Percentiles rank a stretch among this genome's conserved stretches.
Conservation (phyloP, 306 rosid genomes). For the Quercus wislizeni region DNA sequence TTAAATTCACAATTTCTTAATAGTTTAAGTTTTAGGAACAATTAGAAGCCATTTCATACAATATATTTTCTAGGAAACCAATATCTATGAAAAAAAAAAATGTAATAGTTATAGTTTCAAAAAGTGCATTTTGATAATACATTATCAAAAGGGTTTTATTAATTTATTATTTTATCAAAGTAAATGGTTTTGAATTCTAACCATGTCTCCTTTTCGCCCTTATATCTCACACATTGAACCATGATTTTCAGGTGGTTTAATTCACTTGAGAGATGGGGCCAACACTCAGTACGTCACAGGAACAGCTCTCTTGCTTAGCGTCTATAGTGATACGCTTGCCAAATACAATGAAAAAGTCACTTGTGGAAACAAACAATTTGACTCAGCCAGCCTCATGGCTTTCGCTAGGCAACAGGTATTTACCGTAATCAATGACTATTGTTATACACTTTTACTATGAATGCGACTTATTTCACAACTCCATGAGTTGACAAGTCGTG, state of each 20-base stretch:
- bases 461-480: no score
- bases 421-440: background rate
- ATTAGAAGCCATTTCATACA: no score
- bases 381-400: constrained; percentile 22
- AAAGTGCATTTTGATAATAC: no score
- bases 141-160: no score
- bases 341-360: constrained; percentile 37
- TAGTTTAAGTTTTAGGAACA: background rate
- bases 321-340: constrained; percentile 63
- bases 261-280: constrained; percentile 88
- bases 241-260: constrained; percentile 47
- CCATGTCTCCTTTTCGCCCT: no score
- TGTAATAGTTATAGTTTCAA: no score
- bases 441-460: no score
- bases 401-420: constrained; percentile 74
- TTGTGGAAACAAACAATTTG: constrained; percentile 49
- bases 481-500: no score
- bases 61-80: no score
- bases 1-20: background rate
- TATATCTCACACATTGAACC: background rate
- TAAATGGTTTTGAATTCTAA: no score
- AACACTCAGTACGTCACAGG: constrained; percentile 78
- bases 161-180: background rate
- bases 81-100: no score
- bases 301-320: constrained; percentile 46